A percentile compares a stretch with the other conserved stretches of the same genome.
phyloP scores from a whole-genome alignment of 148 eudicot species.

The Nyssa sinensis region DNA sequence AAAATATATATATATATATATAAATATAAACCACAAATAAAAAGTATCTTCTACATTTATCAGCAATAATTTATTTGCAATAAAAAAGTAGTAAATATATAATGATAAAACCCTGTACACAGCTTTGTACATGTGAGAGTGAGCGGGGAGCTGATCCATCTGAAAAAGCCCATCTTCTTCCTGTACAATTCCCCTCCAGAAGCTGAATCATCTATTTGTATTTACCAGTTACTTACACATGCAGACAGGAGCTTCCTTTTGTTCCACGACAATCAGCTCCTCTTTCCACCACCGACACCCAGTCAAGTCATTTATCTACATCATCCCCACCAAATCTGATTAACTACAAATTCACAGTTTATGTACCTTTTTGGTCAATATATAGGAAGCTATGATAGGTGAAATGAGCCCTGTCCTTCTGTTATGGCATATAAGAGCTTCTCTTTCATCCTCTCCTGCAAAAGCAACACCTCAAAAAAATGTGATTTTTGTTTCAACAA shows the following conservation, averaged over 20 bases:
- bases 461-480: neutral
- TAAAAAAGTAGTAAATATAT: neutral
- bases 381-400: slow-evolving; percentile 54
- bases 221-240: slow-evolving; percentile 7
- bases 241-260: slow-evolving; percentile 13
- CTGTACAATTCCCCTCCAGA: slow-evolving; percentile 19
- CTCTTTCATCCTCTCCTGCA: slow-evolving; percentile 85
- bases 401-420: slow-evolving; percentile 97
- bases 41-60: neutral
- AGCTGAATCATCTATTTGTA: slow-evolving; percentile 7
- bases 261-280: slow-evolving; percentile 5
- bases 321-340: slow-evolving; percentile 27
- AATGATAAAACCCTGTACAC: neutral
- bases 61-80: neutral
- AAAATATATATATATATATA: no score
- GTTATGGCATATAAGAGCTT: slow-evolving; percentile 83
- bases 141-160: neutral
- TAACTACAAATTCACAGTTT: slow-evolving; percentile 47
- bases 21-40: neutral
- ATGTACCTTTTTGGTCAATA: slow-evolving; percentile 17
- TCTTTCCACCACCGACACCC: neutral
- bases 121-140: neutral
- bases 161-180: neutral
- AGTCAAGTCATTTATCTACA: slow-evolving; percentile 7
- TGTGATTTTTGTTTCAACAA: neutral